These are phyloP conservation scores for Fusarium sarcochroum DNA, from an alignment of 2,329 filamentous ascomycete species.

Conservation along the genomic window DNA sequence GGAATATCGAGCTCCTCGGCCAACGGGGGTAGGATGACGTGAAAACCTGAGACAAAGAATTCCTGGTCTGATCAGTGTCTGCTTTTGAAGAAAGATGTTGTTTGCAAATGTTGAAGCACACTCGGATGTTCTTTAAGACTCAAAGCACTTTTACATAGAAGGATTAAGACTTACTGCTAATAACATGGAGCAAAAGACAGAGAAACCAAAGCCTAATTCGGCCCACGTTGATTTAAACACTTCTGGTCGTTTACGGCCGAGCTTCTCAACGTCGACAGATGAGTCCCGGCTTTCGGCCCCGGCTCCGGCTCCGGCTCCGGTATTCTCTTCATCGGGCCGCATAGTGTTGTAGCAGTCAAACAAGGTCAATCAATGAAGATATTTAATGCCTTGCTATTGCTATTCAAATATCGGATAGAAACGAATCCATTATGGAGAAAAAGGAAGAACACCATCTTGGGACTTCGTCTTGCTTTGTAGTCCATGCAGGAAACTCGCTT, in stretches of 20 bases:
- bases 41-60: constrained; percentile 49
- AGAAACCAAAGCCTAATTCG: constrained; percentile 44
- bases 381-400: not conserved
- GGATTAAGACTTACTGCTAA: constrained; percentile 38
- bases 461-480: constrained; percentile 23
- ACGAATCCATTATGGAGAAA: not conserved
- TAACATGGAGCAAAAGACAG: constrained; percentile 46
- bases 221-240: constrained; percentile 45
- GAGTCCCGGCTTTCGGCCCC: constrained; percentile 16
- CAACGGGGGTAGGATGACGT: constrained; percentile 74
- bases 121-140: too few species aligned
- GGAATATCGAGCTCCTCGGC: constrained; percentile 75
- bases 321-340: constrained; percentile 37
- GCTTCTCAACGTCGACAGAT: constrained; percentile 42
- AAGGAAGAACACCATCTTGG: constrained; percentile 9
- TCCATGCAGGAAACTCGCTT: constrained; percentile 23
- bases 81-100: not conserved
- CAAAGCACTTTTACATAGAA: too few species aligned
- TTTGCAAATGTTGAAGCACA: too few species aligned
- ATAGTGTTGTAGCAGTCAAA: constrained; percentile 3
- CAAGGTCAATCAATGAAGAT: not conserved
- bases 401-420: not conserved
- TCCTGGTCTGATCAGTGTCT: constrained; percentile 35
- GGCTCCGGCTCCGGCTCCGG: constrained; percentile 7
- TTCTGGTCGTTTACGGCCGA: constrained; percentile 46